phyloP scores from a whole-genome alignment of 495 filamentous ascomycete species.

The Chaetomium cochliodes region DNA sequence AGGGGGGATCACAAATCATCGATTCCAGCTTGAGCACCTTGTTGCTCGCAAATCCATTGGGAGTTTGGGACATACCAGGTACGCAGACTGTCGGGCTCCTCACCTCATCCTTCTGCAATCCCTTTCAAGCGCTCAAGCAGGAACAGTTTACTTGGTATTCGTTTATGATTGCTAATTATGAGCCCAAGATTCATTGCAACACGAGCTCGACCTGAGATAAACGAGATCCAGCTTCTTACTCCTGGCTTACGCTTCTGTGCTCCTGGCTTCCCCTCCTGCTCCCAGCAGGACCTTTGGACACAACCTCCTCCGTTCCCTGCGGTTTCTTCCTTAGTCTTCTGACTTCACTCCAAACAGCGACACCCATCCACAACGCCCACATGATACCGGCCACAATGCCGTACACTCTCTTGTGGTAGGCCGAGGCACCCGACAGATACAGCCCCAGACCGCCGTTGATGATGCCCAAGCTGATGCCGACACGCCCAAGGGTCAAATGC shows the following conservation, averaged over 20 bases:
- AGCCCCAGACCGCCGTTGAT: constrained; percentile 69
- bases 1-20: no score
- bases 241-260: no score
- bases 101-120: no score
- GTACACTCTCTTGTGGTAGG: constrained; percentile 34
- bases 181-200: no score
- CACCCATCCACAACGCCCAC: constrained; percentile 36
- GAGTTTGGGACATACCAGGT: no score
- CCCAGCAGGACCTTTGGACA: neutral
- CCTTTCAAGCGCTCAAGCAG: no score
- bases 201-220: neutral
- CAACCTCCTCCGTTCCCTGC: neutral
- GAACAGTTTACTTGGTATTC: no score
- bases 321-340: constrained; percentile 16
- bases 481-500: constrained; percentile 65
- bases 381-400: constrained; percentile 37
- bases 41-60: no score
- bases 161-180: no score
- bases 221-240: no score
- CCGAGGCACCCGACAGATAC: constrained; percentile 39
- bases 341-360: constrained; percentile 28
- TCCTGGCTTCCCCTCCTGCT: neutral
- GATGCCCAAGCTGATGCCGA: constrained; percentile 58
- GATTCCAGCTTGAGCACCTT: no score
- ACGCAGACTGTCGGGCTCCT: no score